Evolutionary conservation across 2,329 filamentous ascomycete species (phyloP), one percentile per base, ranked within the genome.

Genomic region (Fusarium camptoceras): DNA sequence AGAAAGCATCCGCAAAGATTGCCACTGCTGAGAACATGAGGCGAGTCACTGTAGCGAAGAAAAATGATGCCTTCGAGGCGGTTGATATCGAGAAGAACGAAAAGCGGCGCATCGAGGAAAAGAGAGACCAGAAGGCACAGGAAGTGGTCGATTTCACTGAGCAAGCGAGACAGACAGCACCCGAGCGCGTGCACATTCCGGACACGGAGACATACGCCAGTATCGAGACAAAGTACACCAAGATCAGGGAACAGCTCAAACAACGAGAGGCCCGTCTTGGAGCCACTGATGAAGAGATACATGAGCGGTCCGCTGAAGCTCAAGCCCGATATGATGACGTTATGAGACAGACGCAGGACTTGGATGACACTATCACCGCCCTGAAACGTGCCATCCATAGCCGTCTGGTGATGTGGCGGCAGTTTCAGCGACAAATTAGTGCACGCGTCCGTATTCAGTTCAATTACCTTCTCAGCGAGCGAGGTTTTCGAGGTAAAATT

Each of bases 371-470:
- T 25, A 82, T 87, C 49, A 73, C 62, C 8, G 76, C 76, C 1
- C 78, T 91, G 39, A 87, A 87, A 72, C 75, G 84, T 31, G 89
- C 94, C 1, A 87, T 97, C 42, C 81, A 83, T 12, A 83, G 91
- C 59, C 92, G 96, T 18, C 86, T 92, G 59, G 82, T 85, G 28
- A 90, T 94, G 73, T 99, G 94, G 92, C 86, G 88, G 59, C 85
- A 87, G 53, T 98, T 99, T 80, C 92, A 95, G 74, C 87, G 90
- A 27, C 88, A 90, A 72, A 98, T 99, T 75, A 95, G 94, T 39
- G 89, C 91, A n/a, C 89, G 92, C 58, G 93, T 96, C 47, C 91
- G 94, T 51, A 91, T 92, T 55, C 93, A 93, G 66, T 99, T 99
- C 80, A 91, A 88, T 55, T 97, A 96, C 76, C 87, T 98, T 16